phyloP scores from a whole-genome alignment of 2,329 filamentous ascomycete species.

The Ascomycota sp. region DNA sequence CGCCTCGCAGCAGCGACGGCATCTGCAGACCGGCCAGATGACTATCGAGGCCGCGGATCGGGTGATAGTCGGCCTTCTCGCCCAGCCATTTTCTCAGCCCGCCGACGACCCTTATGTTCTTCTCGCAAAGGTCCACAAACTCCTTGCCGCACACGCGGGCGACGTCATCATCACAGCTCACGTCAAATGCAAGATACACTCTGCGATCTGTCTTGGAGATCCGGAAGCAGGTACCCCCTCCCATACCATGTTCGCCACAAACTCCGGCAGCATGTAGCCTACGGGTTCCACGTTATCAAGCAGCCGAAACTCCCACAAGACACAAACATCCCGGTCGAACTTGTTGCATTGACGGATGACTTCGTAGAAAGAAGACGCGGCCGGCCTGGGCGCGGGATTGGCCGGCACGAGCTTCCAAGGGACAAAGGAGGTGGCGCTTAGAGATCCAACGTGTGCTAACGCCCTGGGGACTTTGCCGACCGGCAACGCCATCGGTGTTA shows the following conservation, averaged over 20 bases:
- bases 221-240: slow-evolving; percentile 4
- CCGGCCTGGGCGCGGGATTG: not conserved
- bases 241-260: slow-evolving; percentile 6
- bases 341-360: slow-evolving; percentile 9
- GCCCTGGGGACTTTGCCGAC: not conserved
- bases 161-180: slow-evolving; percentile 2
- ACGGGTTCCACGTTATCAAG: slow-evolving; percentile 5
- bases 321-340: slow-evolving; percentile 5
- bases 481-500: slow-evolving; percentile 1
- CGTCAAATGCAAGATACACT: slow-evolving; percentile 6
- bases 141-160: slow-evolving; percentile 5
- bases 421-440: slow-evolving; percentile 1
- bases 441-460: not conserved
- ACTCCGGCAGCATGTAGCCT: slow-evolving; percentile 8
- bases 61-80: slow-evolving; percentile 7
- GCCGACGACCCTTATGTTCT: slow-evolving; percentile 8
- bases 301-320: slow-evolving; percentile 7
- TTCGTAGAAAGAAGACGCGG: slow-evolving; percentile 4
- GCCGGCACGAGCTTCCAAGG: slow-evolving; percentile 1
- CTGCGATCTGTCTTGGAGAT: slow-evolving; percentile 3
- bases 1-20: slow-evolving; percentile 12
- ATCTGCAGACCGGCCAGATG: slow-evolving; percentile 8
- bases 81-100: slow-evolving; percentile 9
- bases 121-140: slow-evolving; percentile 8
- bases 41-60: slow-evolving; percentile 8